A percentile compares a stretch with the other conserved stretches of the same genome.
Conservation (phyloP, 1,139 yeast species). For the Taphrina flavorubra region DNA sequence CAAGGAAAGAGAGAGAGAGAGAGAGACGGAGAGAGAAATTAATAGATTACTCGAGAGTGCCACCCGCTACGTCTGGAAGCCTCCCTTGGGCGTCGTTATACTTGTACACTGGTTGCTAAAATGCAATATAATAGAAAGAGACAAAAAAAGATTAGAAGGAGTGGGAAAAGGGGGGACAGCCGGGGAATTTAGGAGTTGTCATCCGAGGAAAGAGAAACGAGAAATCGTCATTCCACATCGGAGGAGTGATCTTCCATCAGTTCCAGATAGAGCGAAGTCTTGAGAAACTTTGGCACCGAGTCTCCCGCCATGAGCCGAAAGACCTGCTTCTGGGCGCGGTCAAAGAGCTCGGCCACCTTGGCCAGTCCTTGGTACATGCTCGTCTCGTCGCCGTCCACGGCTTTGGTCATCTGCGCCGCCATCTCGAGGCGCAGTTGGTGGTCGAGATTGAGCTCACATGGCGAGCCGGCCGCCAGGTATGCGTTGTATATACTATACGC, state of each 20-base stretch:
- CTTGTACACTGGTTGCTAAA: background rate
- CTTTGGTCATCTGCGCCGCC: conserved; percentile 54
- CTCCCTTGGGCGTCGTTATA: background rate
- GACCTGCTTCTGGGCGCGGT: conserved; percentile 46
- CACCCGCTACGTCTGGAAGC: conserved; percentile 5
- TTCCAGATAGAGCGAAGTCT: conserved; percentile 37
- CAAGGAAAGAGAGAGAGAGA: background rate
- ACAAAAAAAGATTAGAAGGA: background rate
- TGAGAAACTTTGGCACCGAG: conserved; percentile 46
- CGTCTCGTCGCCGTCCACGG: conserved; percentile 35
- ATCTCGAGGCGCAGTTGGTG: conserved; percentile 62
- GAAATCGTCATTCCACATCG: background rate
- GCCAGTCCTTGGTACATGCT: conserved; percentile 40
- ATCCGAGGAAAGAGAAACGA: too few relatives aligned
- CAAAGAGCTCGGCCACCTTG: conserved; percentile 43
- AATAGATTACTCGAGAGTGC: conserved; percentile 5
- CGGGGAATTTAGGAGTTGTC: too few relatives aligned
- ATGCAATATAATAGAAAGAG: background rate
- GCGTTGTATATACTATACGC: conserved; percentile 61
- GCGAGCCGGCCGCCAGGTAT: conserved; percentile 71
- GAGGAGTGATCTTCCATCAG: conserved; percentile 25
- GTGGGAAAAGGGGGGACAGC: background rate
- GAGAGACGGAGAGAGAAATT: background rate
- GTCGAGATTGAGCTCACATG: conserved; percentile 73
- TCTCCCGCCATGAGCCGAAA: conserved; percentile 47